A percentile compares a stretch with the other conserved stretches of the same genome.
phyloP scores from a whole-genome alignment of 2,329 filamentous ascomycete genomes.

The Aspergillus niger region DNA sequence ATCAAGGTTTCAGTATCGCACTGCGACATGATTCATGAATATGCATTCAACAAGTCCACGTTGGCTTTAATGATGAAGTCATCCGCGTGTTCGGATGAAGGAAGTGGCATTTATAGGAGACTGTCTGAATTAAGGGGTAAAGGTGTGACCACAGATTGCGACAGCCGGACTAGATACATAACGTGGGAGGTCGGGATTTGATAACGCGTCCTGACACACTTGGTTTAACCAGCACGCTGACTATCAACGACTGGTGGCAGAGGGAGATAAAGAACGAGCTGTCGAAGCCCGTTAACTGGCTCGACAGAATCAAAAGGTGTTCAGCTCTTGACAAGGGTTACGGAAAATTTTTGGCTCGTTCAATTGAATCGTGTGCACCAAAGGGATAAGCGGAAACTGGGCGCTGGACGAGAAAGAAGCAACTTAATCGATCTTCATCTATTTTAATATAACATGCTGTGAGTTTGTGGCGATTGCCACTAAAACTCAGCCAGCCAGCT shows the following conservation, averaged over 20 bases:
- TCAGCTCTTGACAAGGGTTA: not conserved
- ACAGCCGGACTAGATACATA: not conserved
- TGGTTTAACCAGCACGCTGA: not conserved
- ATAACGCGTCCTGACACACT: slow-evolving; percentile 6
- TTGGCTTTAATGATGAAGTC: not conserved
- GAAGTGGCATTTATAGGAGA: not conserved
- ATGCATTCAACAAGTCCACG: not conserved
- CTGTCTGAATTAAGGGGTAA: not conserved
- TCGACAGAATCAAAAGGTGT: not conserved
- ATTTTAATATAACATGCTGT: not conserved
- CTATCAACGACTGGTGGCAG: not conserved
- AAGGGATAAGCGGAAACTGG: not conserved
- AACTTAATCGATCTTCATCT: not conserved
- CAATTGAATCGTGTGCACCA: not conserved
- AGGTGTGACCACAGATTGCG: not conserved
- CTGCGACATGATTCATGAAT: slow-evolving; percentile 19
- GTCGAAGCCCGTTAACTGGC: not conserved
- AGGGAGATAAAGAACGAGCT: not conserved
- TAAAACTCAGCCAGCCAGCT: no score
- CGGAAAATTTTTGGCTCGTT: not conserved
- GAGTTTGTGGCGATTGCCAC: no score
- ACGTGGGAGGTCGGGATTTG: not conserved
- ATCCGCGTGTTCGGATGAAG: not conserved
- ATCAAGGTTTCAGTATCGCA: slow-evolving; percentile 26
- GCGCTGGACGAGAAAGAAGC: not conserved